Conservation (phyloP, 441 rosid genomes). For the Kokia cookei region DNA sequence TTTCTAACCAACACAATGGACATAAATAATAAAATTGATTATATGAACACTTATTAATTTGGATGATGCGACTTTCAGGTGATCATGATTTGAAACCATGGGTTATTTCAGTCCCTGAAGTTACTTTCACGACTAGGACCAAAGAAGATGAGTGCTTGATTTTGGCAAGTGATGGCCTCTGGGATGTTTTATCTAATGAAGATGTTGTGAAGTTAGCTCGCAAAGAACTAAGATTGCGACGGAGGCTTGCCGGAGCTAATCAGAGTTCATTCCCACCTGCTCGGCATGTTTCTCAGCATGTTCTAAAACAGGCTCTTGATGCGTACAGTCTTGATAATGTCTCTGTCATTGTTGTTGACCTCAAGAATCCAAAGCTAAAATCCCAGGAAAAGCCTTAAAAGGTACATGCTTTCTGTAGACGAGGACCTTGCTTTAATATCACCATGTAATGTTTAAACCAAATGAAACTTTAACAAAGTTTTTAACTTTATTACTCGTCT, state of each 20-base stretch:
- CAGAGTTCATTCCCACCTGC: neutral
- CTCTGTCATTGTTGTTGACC: slow-evolving; percentile 49
- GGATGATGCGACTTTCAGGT: slow-evolving; percentile 24
- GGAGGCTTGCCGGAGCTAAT: slow-evolving; percentile 17
- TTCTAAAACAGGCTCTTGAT: neutral
- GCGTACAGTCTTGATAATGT: slow-evolving; percentile 40
- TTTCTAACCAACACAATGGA: no score
- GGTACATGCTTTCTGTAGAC: neutral
- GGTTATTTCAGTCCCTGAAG: slow-evolving; percentile 58
- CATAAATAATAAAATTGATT: neutral
- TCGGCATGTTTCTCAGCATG: slow-evolving; percentile 17
- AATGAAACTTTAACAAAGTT: neutral
- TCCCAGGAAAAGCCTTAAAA: slow-evolving; percentile 19
- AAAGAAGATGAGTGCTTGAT: slow-evolving; percentile 56
- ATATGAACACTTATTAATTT: neutral
- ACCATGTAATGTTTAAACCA: neutral
- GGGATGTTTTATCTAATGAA: slow-evolving; percentile 64
- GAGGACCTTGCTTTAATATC: neutral
- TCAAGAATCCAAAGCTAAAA: slow-evolving; percentile 29
- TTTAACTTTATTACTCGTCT: neutral
- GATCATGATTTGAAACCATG: slow-evolving; percentile 56
- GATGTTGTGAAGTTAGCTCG: slow-evolving; percentile 58
- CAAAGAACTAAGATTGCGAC: slow-evolving; percentile 28
- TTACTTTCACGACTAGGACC: slow-evolving; percentile 35
- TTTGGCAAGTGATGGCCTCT: slow-evolving; percentile 62